Evolutionary conservation across 1,284 basidiomycete species (phyloP), one percentile per base, ranked within the genome.

Genomic region (Ustilago lituana): DNA sequence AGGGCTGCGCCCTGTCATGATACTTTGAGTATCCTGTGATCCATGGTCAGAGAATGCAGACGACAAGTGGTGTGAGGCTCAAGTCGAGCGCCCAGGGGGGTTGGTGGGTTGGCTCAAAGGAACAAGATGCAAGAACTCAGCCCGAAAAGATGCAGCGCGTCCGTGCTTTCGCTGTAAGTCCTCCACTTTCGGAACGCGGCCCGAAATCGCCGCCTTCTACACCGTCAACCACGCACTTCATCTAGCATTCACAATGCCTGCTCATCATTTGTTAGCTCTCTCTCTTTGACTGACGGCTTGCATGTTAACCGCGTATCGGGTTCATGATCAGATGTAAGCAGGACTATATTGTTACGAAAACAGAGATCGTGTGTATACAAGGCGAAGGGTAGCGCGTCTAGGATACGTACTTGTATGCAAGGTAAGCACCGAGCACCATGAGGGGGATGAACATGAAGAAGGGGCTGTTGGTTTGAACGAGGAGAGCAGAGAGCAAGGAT

Each of bases 401-500:
- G 20, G 57, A 63, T 50, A 67, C 38, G 60, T 75, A 65, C 52
- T 66, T 64, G 74, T 76, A 78, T 17, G 73, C 74, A 33, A 78
- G 43, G 62, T 67, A 78, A 20, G 63, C 72, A 32, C 57, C 66
- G 33, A 78, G 72, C 26, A 73, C 12, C 31, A 68, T 37, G 36
- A 78, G 66, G 20, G 76, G 76, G 37, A 76, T 61, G 61, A 78
- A 78, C 76, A 78, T 78, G 64, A 78, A 64, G 49, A 76, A 11
- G 24, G 76, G 76, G 74, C 76, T 77, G 65, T 46, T 15, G 31
- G 23, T 15, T 5, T n/a, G 1, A n/a, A 31, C 4, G 17, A 12
- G 33, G 32, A 19, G 7, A 17, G 27, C 27, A 41, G 29, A 31
- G n/a, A 32, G 26, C 4, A 22, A 4, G 14, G 22, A 44, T 14